phyloP scores from a whole-genome alignment of 495 filamentous ascomycete species.

The Neurospora pannonica region DNA sequence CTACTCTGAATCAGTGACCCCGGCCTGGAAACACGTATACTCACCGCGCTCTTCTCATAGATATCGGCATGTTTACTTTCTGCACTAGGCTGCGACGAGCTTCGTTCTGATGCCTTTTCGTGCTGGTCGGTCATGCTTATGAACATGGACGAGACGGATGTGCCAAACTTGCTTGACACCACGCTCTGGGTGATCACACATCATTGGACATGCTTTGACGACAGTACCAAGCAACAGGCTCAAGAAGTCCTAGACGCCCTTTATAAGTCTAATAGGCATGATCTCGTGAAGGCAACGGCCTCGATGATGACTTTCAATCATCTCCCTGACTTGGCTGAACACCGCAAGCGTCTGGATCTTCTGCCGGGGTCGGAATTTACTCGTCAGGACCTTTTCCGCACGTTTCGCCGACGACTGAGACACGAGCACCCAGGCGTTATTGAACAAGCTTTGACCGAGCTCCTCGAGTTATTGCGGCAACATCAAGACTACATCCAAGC shows the following conservation, averaged over 20 bases:
- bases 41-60: slow-evolving; percentile 26
- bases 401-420: slow-evolving; percentile 58
- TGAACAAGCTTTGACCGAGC: slow-evolving; percentile 64
- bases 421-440: slow-evolving; percentile 83
- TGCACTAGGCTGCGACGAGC: slow-evolving; percentile 59
- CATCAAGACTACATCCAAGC: slow-evolving; percentile 77
- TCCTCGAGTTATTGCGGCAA: slow-evolving; percentile 57
- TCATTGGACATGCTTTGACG: slow-evolving; percentile 64
- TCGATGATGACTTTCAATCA: slow-evolving; percentile 68
- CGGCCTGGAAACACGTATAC: neutral
- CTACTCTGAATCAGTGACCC: slow-evolving; percentile 2
- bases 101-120: slow-evolving; percentile 67
- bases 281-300: slow-evolving; percentile 55
- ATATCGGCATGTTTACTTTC: slow-evolving; percentile 83
- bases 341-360: slow-evolving; percentile 52
- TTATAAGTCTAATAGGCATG: slow-evolving; percentile 45
- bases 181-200: slow-evolving; percentile 78
- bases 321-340: slow-evolving; percentile 57
- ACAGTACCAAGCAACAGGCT: slow-evolving; percentile 46
- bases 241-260: slow-evolving; percentile 55
- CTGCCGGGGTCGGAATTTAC: slow-evolving; percentile 37
- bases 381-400: slow-evolving; percentile 41
- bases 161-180: slow-evolving; percentile 70
- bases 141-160: slow-evolving; percentile 63
- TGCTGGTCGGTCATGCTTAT: slow-evolving; percentile 75